These are phyloP conservation scores for Phellinidium pouzarii DNA, from an alignment of 1,284 basidiomycete species.

Conservation along the genomic window DNA sequence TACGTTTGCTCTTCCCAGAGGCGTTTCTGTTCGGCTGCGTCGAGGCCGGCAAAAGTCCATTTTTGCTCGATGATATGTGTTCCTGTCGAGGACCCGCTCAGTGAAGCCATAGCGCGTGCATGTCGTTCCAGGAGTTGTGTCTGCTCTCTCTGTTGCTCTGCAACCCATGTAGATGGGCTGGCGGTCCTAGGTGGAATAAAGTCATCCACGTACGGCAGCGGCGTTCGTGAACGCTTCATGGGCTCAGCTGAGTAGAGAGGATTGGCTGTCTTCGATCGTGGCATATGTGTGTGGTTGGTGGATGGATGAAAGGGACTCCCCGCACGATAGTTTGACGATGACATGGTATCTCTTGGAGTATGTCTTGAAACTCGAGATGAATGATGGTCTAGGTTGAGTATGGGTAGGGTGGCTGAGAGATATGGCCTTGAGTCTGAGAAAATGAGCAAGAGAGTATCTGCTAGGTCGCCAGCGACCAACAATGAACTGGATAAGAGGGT, in stretches of 20 bases:
- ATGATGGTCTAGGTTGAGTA: not conserved
- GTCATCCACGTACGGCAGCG: slow-evolving; percentile 7
- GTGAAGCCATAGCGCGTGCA: slow-evolving; percentile 28
- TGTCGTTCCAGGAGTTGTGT: slow-evolving; percentile 50
- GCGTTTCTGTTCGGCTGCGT: slow-evolving; percentile 25
- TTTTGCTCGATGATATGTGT: slow-evolving; percentile 24
- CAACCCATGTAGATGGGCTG: slow-evolving; percentile 47
- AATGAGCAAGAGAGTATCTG: not conserved
- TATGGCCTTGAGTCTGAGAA: too few species aligned
- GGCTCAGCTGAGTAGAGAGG: not conserved
- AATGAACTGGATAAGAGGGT: not conserved
- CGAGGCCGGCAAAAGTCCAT: not conserved
- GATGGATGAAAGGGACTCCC: slow-evolving; percentile 2
- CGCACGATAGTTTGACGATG: not conserved
- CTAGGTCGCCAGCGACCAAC: not conserved
- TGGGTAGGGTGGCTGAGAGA: not conserved
- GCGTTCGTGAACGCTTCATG: slow-evolving; percentile 10
- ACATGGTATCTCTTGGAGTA: not conserved
- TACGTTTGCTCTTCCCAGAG: slow-evolving; percentile 46
- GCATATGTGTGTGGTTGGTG: slow-evolving; percentile 2
- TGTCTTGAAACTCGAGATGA: not conserved
- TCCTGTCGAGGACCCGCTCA: slow-evolving; percentile 23
- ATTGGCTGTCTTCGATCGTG: slow-evolving; percentile 2
- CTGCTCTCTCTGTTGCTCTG: slow-evolving; percentile 43
- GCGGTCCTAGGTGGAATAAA: slow-evolving; percentile 35